phyloP scores from a whole-genome alignment of 2,329 filamentous ascomycete species.

The Pezicula neosporulosa region DNA sequence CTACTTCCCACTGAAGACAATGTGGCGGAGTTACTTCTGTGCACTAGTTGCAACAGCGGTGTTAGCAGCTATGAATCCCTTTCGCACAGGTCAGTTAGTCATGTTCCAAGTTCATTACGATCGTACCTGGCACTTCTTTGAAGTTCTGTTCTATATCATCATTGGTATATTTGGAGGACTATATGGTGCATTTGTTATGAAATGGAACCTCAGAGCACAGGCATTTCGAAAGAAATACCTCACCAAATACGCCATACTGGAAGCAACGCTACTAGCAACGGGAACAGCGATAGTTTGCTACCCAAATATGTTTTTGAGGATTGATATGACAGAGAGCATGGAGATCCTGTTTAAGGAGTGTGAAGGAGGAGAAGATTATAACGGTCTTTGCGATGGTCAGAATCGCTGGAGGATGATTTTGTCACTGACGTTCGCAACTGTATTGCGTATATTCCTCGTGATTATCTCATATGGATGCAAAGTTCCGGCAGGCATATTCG shows the following conservation, averaged over 20 bases:
- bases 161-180: conserved; percentile 91
- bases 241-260: conserved; percentile 75
- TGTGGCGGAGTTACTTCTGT: conserved; percentile 98
- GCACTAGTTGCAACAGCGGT: conserved; percentile 92
- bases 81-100: conserved; percentile 93
- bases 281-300: conserved; percentile 92
- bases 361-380: conserved; percentile 82
- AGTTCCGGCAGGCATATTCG: conserved; percentile 95
- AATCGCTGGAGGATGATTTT: conserved; percentile 76
- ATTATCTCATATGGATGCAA: conserved; percentile 98
- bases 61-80: conserved; percentile 93
- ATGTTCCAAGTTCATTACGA: conserved; percentile 99
- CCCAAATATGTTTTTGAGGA: conserved; percentile 89
- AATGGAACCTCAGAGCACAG: conserved; percentile 90
- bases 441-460: conserved; percentile 78
- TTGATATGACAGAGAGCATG: conserved; percentile 99
- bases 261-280: conserved; percentile 79
- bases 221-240: conserved; percentile 94
- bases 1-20: conserved; percentile 92
- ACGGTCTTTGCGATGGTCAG: conserved; percentile 78
- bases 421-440: conserved; percentile 74
- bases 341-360: conserved; percentile 95
- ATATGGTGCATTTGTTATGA: conserved; percentile 95
- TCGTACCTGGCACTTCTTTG: conserved; percentile 96
- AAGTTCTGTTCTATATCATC: conserved; percentile 86